These are phyloP conservation scores for Delitschia confertaspora DNA, from an alignment of 495 filamentous ascomycete genomes.

Conservation along the genomic window DNA sequence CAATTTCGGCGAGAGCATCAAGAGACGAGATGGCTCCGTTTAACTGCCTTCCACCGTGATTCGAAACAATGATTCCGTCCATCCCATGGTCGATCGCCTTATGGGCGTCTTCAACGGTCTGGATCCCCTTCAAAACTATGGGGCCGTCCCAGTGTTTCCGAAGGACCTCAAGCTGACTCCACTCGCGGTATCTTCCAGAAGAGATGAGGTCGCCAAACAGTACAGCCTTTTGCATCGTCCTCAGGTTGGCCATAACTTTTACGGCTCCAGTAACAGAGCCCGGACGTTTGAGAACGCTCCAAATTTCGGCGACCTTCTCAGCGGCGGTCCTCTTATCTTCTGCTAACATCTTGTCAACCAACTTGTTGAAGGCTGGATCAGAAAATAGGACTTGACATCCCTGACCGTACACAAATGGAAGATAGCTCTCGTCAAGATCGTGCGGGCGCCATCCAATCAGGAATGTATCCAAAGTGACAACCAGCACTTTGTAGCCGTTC, in stretches of 20 bases:
- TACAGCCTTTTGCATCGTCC: conserved; percentile 20
- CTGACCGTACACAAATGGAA: conserved; percentile 27
- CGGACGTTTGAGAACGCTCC: conserved; percentile 21
- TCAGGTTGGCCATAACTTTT: conserved; percentile 20
- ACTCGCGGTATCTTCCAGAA: conserved; percentile 25
- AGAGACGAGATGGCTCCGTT: conserved; percentile 30
- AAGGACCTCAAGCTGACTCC: conserved; percentile 30
- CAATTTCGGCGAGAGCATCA: conserved; percentile 32
- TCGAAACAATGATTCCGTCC: conserved; percentile 47
- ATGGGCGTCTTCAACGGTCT: conserved; percentile 40
- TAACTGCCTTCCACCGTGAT: conserved; percentile 41
- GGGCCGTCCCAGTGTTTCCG: conserved; percentile 34
- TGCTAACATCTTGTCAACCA: conserved; percentile 20
- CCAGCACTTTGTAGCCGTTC: conserved; percentile 26
- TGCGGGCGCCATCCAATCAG: conserved; percentile 27
- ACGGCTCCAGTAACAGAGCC: conserved; percentile 17
- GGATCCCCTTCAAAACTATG: conserved; percentile 36
- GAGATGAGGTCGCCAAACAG: conserved; percentile 7
- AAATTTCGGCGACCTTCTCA: conserved; percentile 19
- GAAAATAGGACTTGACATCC: conserved; percentile 25
- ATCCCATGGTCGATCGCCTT: conserved; percentile 42
- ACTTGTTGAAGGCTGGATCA: conserved; percentile 25
- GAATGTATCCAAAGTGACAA: conserved; percentile 30
- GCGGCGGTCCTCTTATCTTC: conserved; percentile 10
- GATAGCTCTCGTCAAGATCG: conserved; percentile 25